Base-by-base conservation (phyloP, 257 asterid genomes). In the Perilla frutescens region DNA sequence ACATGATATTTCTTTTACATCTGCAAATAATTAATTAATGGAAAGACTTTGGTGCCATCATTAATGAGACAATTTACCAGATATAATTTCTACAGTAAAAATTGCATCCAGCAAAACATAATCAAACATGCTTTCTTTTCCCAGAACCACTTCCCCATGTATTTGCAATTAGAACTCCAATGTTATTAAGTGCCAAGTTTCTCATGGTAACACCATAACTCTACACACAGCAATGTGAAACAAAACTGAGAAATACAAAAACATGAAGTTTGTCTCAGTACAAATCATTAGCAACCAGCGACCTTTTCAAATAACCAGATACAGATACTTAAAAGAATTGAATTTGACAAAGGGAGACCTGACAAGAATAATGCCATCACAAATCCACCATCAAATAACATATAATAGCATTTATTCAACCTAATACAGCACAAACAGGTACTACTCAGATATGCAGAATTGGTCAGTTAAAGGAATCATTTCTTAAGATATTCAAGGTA, bases 341-440 rank as follows among this genome's bases (percentile, higher is more conserved):
- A 26, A 26, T 56, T 29, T 57, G 13, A 55, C 37, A 2, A 2
- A 20, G 40, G 31, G 14, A 31, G 15, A 29, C 40, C 4, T 20
- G 26, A 56, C 62, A 29, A 56, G 62, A 8, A 8, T 8, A 31
- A 57, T 51, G 32, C 3, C 41, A 57, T 32, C 11, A 59, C 45
- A 29, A 60, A 34, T 62, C 53, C 32, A 3, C 9, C 62, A 56
- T 20, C 54, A 34, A 37, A 47, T 62, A 59, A 61, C 9, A 48
- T 54, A 58, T 7, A 59, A 31, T 31, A 57, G 67, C 50, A 70
- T 29, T 31, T 20, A 47, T 54, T 73, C 68, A 59, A 59, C 59
- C 62, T 57, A 70, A 56, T 36, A 10, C 10, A 50, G 40, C 13
- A 63, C 7, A 8, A 41, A 70, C 20, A 34, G 50, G 13, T 4